These are phyloP conservation scores for Suhomyces chickasaworum DNA, from an alignment of 1,139 yeast genomes.

Conservation along the genomic window DNA sequence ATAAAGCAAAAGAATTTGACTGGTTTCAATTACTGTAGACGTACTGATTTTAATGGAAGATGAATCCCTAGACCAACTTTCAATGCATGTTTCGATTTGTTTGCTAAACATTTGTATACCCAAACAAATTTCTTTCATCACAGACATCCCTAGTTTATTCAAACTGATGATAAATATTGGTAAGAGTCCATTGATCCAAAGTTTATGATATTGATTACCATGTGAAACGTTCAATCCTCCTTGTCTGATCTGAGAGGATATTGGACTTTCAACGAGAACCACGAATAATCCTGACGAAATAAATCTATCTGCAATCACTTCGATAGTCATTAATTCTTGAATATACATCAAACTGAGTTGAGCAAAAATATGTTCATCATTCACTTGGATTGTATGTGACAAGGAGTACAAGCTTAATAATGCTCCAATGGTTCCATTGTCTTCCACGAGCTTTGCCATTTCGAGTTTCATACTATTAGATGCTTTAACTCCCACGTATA, in stretches of 20 bases:
- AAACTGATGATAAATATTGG: slow-evolving; percentile 65
- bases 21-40: slow-evolving; percentile 74
- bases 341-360: slow-evolving; percentile 71
- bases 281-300: slow-evolving; percentile 68
- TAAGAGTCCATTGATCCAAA: slow-evolving; percentile 83
- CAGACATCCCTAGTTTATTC: slow-evolving; percentile 61
- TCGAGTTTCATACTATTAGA: slow-evolving; percentile 51
- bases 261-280: slow-evolving; percentile 71
- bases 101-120: slow-evolving; percentile 65
- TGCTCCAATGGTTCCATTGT: slow-evolving; percentile 62
- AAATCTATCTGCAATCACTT: slow-evolving; percentile 65
- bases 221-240: slow-evolving; percentile 58
- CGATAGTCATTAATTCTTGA: slow-evolving; percentile 65
- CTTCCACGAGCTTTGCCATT: slow-evolving; percentile 55
- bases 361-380: slow-evolving; percentile 70
- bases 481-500: slow-evolving; percentile 54
- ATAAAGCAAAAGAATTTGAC: slow-evolving; percentile 69
- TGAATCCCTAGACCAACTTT: slow-evolving; percentile 69
- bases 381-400: slow-evolving; percentile 61
- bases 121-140: slow-evolving; percentile 65
- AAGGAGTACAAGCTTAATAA: slow-evolving; percentile 68
- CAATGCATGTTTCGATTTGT: slow-evolving; percentile 65
- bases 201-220: slow-evolving; percentile 59
- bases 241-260: slow-evolving; percentile 64
- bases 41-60: slow-evolving; percentile 57